phyloP scores from a whole-genome alignment of 768 basidiomycete species.

The Porpolomopsis calyptriformis region DNA sequence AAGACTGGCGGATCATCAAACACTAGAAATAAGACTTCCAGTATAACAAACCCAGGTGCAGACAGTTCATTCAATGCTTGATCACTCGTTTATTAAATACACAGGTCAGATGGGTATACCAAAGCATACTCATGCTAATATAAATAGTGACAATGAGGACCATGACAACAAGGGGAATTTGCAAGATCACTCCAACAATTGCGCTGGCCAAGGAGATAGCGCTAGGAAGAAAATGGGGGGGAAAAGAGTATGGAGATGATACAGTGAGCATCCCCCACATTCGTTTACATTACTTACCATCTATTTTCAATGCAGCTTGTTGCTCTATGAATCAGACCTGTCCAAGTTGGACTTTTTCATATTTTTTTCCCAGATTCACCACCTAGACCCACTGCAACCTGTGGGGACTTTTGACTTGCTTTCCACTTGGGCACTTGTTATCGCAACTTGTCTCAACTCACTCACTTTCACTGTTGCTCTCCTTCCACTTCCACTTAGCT shows the following conservation, averaged over 20 bases:
- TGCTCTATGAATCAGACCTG: too few relatives aligned
- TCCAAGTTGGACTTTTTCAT: too few relatives aligned
- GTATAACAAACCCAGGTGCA: neutral
- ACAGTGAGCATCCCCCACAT: too few relatives aligned
- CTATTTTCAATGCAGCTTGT: too few relatives aligned
- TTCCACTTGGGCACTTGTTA: too few relatives aligned
- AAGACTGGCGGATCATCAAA: neutral
- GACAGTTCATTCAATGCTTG: neutral
- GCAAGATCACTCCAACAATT: neutral
- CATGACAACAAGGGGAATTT: neutral
- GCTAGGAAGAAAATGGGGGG: neutral
- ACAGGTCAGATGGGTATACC: neutral
- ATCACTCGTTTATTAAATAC: neutral
- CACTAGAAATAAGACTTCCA: neutral
- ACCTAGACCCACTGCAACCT: too few relatives aligned
- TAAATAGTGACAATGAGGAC: neutral
- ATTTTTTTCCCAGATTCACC: too few relatives aligned
- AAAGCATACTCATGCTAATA: neutral
- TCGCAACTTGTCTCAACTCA: too few relatives aligned
- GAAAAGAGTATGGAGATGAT: neutral
- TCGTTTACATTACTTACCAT: too few relatives aligned
- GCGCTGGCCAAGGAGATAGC: neutral
- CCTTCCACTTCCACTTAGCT: too few relatives aligned
- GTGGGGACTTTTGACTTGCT: too few relatives aligned
- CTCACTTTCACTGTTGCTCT: too few relatives aligned